Conservation (phyloP, 2,329 filamentous ascomycete genomes). For the Bipolaris oryzae region DNA sequence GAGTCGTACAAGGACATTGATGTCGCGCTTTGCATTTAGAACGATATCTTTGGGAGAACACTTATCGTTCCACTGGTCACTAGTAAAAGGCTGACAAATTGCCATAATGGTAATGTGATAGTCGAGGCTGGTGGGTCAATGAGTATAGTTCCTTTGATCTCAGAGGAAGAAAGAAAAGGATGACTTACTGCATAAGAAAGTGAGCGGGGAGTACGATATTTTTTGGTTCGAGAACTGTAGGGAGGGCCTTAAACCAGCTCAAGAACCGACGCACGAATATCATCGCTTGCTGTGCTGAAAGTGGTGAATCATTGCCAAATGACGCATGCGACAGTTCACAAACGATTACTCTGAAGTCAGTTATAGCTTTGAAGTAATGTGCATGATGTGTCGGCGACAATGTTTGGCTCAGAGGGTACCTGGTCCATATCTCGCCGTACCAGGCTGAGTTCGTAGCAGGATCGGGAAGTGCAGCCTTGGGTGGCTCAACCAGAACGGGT, state of each 20-base stretch:
- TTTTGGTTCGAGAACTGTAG: not conserved
- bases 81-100: not conserved
- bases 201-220: not conserved
- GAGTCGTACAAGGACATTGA: constrained; percentile 14
- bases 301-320: not conserved
- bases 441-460: constrained; percentile 13
- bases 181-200: not conserved
- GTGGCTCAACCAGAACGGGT: constrained; percentile 10
- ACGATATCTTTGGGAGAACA: not conserved
- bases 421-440: constrained; percentile 22
- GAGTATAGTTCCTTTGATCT: not conserved
- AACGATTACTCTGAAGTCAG: constrained; percentile 18
- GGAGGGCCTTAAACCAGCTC: not conserved
- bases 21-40: constrained; percentile 1
- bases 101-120: not conserved
- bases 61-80: not conserved
- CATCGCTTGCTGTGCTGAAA: not conserved
- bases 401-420: constrained; percentile 3
- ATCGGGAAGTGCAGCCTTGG: constrained; percentile 17
- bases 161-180: not conserved
- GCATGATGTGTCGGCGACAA: constrained; percentile 6
- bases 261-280: constrained; percentile 7
- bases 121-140: not conserved
- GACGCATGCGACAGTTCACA: constrained; percentile 12
- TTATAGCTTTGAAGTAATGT: constrained; percentile 14